Evolutionary conservation across 2,329 filamentous ascomycete species (phyloP), one percentile per base, ranked within the genome.

Genomic region (Trichoderma sp.): DNA sequence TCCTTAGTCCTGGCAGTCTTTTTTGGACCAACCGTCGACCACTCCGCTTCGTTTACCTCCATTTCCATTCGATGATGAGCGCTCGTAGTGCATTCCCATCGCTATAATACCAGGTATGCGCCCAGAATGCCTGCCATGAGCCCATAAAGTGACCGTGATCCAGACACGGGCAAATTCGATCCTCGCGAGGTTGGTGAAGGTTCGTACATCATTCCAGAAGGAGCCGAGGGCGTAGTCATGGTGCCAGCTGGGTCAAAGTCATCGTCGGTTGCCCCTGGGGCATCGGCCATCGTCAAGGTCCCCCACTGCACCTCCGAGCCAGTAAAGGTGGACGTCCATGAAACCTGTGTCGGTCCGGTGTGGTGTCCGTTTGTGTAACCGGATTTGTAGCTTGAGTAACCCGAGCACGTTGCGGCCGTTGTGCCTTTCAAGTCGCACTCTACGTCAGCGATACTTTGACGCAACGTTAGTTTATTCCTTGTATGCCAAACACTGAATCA

Each of bases 371-470:
- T 77, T 5, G 74, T 73, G 70, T 80, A 81, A 57, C 77, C 77
- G 5, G 78, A 72, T 48, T 77, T 78, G 63, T 79, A 80, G 59
- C 82, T 83, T 2, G 83, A 82, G 70, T 82, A 84, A 22, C 82
- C 83, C 0, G 81, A 84, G 70, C 83, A 84, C 5, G 80, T 82
- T 19, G 83, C 83, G 10, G 76, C 78, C 5, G 81, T 82, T 5
- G 76, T 81, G 27, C 78, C 81, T 22, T 77, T 72, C 27, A 84
- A 74, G 17, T 76, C 74, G 72, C 83, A 84, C 64, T 76, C 79
- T 17, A 84, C 75, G 57, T 82, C 75, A 45, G 80, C 81, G 32
- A 80, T 83, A 58, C 82, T 84, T 70, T 50, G 37, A 42, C n/a
- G n/a, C 25, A 19, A 56, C 25, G 66, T 68, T 39, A 68, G 39